Evolutionary conservation across 2,329 filamentous ascomycete species (phyloP).

Genomic region (Fusarium tupiense): DNA sequence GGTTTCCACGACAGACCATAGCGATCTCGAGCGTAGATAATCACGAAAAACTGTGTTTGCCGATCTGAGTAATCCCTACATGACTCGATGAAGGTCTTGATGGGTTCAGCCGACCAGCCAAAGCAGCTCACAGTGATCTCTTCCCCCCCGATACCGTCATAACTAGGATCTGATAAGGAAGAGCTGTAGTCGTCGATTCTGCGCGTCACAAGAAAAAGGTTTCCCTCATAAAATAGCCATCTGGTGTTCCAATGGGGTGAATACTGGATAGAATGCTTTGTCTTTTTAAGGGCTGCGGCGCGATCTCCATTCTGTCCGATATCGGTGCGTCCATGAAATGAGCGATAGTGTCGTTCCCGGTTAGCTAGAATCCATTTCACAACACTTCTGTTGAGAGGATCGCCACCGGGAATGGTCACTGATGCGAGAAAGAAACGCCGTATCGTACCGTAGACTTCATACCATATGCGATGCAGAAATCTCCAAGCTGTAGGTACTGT

Average conservation of each 20-base stretch:
- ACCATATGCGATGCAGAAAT: constrained; percentile 49
- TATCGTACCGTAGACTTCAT: constrained; percentile 53
- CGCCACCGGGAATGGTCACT: constrained; percentile 54
- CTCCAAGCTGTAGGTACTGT: constrained; percentile 53
- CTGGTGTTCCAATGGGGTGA: constrained; percentile 55
- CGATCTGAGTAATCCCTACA: constrained; percentile 60
- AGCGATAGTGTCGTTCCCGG: constrained; percentile 51
- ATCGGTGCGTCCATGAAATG: constrained; percentile 57
- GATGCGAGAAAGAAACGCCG: constrained; percentile 56
- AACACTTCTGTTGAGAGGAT: constrained; percentile 57
- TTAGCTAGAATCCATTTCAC: constrained; percentile 57
- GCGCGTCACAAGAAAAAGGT: constrained; percentile 57
- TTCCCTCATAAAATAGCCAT: constrained; percentile 61
- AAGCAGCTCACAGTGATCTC: constrained; percentile 60
- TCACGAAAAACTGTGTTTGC: constrained; percentile 60
- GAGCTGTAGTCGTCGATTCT: constrained; percentile 51
- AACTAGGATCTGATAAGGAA: constrained; percentile 52
- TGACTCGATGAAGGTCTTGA: constrained; percentile 55
- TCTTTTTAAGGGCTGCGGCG: constrained; percentile 54
- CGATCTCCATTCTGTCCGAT: constrained; percentile 48
- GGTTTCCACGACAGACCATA: constrained; percentile 61
- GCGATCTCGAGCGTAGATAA: constrained; percentile 57
- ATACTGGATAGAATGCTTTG: constrained; percentile 54
- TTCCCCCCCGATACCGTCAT: constrained; percentile 57
- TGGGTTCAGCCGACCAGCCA: constrained; percentile 60